These are phyloP conservation scores for Spiraea crenata DNA, from an alignment of 331 rosid genomes.

Conservation along the genomic window DNA sequence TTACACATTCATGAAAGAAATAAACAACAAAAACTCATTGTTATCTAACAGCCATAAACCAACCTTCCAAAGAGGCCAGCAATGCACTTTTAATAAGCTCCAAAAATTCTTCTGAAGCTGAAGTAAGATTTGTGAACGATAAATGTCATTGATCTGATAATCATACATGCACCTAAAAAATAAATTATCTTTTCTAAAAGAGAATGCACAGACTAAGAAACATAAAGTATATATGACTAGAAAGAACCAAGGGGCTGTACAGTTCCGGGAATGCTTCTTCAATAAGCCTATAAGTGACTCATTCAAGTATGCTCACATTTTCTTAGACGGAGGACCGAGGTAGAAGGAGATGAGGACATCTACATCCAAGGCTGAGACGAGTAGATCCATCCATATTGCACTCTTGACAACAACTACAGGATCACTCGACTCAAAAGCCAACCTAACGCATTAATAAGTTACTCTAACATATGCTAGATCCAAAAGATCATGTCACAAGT, in stretches of 20 bases:
- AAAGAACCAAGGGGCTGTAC: neutral
- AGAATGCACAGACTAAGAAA: neutral
- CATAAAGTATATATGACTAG: neutral
- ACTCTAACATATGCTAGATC: neutral
- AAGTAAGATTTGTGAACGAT: constrained; percentile 31
- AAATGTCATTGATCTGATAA: constrained; percentile 8
- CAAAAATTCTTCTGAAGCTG: constrained; percentile 97
- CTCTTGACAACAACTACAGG: too few species aligned
- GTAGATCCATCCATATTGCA: too few species aligned
- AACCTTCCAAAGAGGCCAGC: constrained; percentile 96
- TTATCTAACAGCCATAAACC: constrained; percentile 43
- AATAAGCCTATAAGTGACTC: neutral
- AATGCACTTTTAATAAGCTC: constrained; percentile 92
- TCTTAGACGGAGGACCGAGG: too few species aligned
- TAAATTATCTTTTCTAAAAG: neutral
- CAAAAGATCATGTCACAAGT: neutral
- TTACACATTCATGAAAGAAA: constrained; percentile 25
- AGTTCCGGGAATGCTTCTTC: neutral
- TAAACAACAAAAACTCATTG: constrained; percentile 1
- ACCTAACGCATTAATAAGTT: too few species aligned
- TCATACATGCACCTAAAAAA: neutral
- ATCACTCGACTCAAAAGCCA: too few species aligned
- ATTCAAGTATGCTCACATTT: too few species aligned
- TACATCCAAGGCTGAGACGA: too few species aligned
- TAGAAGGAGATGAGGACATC: too few species aligned